Evolutionary conservation across 176 grass and related monocot species (phyloP).

Genomic region (Stipa capillata): DNA sequence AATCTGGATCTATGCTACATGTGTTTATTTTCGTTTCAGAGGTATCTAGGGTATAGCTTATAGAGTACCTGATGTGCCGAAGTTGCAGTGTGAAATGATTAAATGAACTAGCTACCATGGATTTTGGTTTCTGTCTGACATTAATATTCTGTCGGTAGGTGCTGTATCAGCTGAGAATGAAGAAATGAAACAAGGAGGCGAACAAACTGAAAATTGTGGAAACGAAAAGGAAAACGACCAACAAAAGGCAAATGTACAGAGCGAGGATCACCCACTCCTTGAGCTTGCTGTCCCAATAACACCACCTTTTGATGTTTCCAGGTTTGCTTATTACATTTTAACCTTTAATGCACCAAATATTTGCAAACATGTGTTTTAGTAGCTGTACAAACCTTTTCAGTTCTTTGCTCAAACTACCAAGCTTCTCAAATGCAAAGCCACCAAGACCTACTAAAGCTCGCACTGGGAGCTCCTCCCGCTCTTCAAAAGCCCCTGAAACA

Average conservation of each 20-base stretch:
- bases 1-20: background rate
- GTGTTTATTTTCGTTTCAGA: background rate
- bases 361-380: background rate
- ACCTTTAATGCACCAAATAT: background rate
- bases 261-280: constrained; percentile 34
- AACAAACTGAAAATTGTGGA: constrained; percentile 35
- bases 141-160: constrained; percentile 24
- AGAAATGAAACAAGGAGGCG: constrained; percentile 53
- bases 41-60: background rate
- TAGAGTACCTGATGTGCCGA: background rate
- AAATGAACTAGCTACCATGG: background rate
- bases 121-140: constrained; percentile 11
- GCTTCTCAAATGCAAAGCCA: constrained; percentile 73
- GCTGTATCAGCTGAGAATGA: constrained; percentile 31
- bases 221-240: constrained; percentile 63
- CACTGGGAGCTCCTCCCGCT: constrained; percentile 42
- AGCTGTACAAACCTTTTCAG: constrained; percentile 30
- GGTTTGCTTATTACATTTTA: constrained; percentile 35
- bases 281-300: constrained; percentile 63
- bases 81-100: background rate
- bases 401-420: constrained; percentile 48
- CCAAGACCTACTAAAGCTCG: constrained; percentile 53
- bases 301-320: constrained; percentile 53
- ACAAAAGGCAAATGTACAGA: constrained; percentile 51
- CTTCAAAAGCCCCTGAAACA: constrained; percentile 28